A percentile compares a stretch with the other conserved stretches of the same genome.
phyloP scores from a whole-genome alignment of 768 basidiomycete genomes.

The Boletus coccyginus region DNA sequence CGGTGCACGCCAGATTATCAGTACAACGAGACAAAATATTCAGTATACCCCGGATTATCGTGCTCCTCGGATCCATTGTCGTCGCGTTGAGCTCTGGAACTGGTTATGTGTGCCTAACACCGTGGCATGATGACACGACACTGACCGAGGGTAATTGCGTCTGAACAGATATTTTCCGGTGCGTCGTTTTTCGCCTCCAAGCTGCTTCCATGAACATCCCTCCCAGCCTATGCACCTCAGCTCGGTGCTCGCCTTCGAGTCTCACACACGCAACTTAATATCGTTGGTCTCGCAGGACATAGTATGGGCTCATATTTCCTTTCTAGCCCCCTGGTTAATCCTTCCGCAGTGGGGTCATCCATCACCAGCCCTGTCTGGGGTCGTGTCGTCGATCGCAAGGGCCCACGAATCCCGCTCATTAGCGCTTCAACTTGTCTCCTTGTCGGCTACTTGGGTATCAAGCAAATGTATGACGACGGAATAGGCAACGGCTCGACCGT shows the following conservation, averaged over 20 bases:
- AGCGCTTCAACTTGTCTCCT: conserved; percentile 59
- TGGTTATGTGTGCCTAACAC: conserved; percentile 56
- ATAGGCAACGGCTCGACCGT: conserved; percentile 37
- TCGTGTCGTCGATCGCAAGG: conserved; percentile 67
- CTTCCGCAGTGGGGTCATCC: conserved; percentile 66
- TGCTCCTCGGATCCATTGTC: conserved; percentile 53
- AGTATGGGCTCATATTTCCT: conserved; percentile 39
- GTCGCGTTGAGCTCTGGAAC: conserved; percentile 67
- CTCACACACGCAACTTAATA: conserved; percentile 77
- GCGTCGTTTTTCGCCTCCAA: neutral
- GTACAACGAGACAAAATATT: conserved; percentile 14
- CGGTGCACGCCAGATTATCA: conserved; percentile 10
- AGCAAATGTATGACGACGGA: conserved; percentile 60
- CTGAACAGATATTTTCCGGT: conserved; percentile 32
- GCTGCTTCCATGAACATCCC: neutral
- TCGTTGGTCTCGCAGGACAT: conserved; percentile 80
- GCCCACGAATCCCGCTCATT: conserved; percentile 68
- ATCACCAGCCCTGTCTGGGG: conserved; percentile 77
- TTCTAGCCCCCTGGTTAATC: neutral
- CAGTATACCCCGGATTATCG: conserved; percentile 39
- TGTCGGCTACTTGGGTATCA: conserved; percentile 73
- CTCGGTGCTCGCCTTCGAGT: conserved; percentile 73
- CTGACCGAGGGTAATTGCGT: neutral
- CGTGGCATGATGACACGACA: neutral
- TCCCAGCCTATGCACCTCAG: conserved; percentile 80